These are phyloP conservation scores for Yamadazyma atlantica DNA, from an alignment of 1,139 yeast genomes.

Conservation along the genomic window DNA sequence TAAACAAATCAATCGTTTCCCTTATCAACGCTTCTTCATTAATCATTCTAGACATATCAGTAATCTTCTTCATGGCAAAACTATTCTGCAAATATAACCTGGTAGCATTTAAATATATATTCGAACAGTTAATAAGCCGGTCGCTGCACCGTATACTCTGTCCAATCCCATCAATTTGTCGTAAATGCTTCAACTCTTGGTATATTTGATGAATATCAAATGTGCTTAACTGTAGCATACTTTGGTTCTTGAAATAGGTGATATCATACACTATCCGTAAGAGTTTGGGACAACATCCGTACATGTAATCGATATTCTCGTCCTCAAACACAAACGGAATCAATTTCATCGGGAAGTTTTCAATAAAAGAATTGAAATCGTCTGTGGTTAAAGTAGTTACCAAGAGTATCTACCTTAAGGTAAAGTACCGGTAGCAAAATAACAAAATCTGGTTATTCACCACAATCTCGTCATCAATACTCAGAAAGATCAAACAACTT, in stretches of 20 bases:
- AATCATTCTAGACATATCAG: background rate
- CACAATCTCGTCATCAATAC: conserved; percentile 16
- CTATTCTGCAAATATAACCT: conserved; percentile 10
- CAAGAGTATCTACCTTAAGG: conserved; percentile 22
- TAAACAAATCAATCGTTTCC: conserved; percentile 2
- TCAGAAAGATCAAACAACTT: conserved; percentile 23
- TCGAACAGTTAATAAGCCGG: conserved; percentile 9
- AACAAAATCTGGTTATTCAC: conserved; percentile 16
- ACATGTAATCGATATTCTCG: conserved; percentile 22
- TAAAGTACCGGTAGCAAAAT: conserved; percentile 28
- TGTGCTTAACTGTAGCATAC: background rate
- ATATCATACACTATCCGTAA: conserved; percentile 19
- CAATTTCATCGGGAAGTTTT: conserved; percentile 20
- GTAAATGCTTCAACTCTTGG: background rate
- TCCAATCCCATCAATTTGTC: background rate
- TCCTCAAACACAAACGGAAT: conserved; percentile 19
- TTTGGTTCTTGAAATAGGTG: conserved; percentile 15
- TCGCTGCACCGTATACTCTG: conserved; percentile 1
- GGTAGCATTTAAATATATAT: conserved; percentile 10
- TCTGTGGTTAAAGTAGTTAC: conserved; percentile 20
- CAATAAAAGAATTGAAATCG: conserved; percentile 14
- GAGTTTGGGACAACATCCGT: conserved; percentile 29
- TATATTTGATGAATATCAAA: conserved; percentile 3
- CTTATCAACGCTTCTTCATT: background rate
- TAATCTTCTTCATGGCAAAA: conserved; percentile 4